These are phyloP conservation scores for Artomyces pyxidatus DNA, from an alignment of 768 basidiomycete species.

Conservation along the genomic window DNA sequence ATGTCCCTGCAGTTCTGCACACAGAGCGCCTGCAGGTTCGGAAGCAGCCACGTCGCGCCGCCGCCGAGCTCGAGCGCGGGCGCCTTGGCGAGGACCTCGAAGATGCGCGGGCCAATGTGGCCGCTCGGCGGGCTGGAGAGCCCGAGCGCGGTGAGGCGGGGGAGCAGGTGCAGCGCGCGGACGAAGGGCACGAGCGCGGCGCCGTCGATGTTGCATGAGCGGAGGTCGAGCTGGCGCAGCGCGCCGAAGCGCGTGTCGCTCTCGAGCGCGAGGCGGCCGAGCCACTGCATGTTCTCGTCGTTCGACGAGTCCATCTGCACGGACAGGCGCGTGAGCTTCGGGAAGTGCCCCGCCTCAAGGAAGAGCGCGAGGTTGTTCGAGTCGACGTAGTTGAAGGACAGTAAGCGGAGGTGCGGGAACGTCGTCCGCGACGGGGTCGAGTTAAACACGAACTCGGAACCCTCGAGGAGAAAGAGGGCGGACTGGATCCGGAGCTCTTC, in stretches of 20 bases:
- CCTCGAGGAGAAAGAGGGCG: conserved; percentile 19
- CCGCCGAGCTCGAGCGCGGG: conserved; percentile 13
- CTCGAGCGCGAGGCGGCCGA: conserved; percentile 17
- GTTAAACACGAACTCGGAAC: conserved; percentile 19
- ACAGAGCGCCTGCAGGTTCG: conserved; percentile 21
- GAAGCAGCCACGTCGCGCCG: conserved; percentile 20
- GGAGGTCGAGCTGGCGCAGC: conserved; percentile 23
- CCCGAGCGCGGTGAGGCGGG: conserved; percentile 22
- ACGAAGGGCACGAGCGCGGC: conserved; percentile 23
- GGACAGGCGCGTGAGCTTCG: conserved; percentile 17
- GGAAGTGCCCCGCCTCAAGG: conserved; percentile 22
- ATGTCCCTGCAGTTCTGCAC: conserved; percentile 23
- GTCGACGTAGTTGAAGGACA: conserved; percentile 21
- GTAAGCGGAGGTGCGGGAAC: conserved; percentile 16
- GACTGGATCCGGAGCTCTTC: conserved; percentile 21
- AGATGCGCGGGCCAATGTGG: conserved; percentile 19
- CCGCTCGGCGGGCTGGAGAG: conserved; percentile 21
- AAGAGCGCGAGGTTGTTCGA: conserved; percentile 22
- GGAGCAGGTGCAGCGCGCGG: conserved; percentile 21
- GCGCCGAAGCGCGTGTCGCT: conserved; percentile 16
- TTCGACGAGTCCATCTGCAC: conserved; percentile 20
- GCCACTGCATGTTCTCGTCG: conserved; percentile 25
- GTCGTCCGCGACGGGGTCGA: conserved; percentile 11
- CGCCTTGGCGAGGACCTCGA: conserved; percentile 20
- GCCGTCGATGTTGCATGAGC: conserved; percentile 24